Conservation (phyloP, 345 rosid species). For the Eucalyptus tenuipes region DNA sequence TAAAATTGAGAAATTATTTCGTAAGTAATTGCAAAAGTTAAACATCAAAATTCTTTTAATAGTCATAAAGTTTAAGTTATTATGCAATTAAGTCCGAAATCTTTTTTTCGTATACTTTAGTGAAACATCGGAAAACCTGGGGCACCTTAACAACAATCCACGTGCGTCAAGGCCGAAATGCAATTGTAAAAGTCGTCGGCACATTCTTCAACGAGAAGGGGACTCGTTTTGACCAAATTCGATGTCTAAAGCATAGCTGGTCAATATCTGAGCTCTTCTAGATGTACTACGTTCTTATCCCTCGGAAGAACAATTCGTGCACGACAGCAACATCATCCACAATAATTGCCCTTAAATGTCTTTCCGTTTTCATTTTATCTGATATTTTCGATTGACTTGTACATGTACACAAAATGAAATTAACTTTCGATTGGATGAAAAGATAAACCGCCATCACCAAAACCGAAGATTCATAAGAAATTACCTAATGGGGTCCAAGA, state of each 20-base stretch:
- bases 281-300: neutral
- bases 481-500: neutral
- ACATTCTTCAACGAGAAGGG: neutral
- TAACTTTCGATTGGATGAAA: too few species aligned
- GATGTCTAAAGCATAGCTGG: neutral
- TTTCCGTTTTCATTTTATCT: too few species aligned
- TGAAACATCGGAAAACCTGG: neutral
- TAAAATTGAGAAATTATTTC: accelerated
- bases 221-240: neutral
- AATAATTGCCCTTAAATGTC: neutral
- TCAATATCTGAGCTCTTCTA: neutral
- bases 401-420: too few species aligned
- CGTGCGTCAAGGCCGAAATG: neutral
- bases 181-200: neutral
- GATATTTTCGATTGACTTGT: too few species aligned
- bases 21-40: neutral
- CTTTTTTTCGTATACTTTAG: neutral
- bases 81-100: accelerated
- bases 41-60: neutral
- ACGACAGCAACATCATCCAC: neutral
- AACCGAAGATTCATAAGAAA: neutral
- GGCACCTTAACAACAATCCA: neutral
- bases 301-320: neutral
- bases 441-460: accelerated
- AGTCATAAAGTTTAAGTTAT: neutral